phyloP scores from a whole-genome alignment of 2,329 filamentous ascomycete genomes.

The Penicillium sp. region DNA sequence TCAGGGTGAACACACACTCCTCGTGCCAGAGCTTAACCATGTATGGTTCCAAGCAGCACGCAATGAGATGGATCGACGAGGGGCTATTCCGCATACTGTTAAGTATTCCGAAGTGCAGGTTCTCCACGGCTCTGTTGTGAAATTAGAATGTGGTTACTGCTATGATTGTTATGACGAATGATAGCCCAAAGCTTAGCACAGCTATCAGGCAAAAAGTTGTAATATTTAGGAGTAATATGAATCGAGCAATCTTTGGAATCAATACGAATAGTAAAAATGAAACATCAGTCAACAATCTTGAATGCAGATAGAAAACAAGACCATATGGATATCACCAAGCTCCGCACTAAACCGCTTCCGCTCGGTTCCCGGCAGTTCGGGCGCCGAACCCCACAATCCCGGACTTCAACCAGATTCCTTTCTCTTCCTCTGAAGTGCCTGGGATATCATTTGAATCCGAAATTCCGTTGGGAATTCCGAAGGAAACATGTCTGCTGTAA shows the following conservation, averaged over 20 bases:
- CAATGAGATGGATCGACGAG: constrained; percentile 18
- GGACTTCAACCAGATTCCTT: neutral
- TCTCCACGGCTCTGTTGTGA: constrained; percentile 18
- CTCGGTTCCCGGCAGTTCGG: constrained; percentile 17
- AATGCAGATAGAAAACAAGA: neutral
- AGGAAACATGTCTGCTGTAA: constrained; percentile 2
- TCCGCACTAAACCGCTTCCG: neutral
- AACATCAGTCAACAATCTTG: neutral
- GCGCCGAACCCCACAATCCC: constrained; percentile 1
- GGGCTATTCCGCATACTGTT: constrained; percentile 19
- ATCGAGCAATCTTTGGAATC: too few species aligned
- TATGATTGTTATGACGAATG: constrained; percentile 13
- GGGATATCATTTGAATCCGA: neutral
- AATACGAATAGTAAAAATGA: neutral
- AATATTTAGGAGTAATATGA: neutral
- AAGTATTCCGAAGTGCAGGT: constrained; percentile 17
- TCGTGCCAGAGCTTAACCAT: constrained; percentile 12
- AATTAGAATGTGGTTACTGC: constrained; percentile 20
- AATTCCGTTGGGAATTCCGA: neutral
- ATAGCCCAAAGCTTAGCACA: neutral
- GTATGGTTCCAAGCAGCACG: constrained; percentile 26
- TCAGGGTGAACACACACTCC: neutral
- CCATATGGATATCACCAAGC: neutral
- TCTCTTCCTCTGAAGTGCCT: neutral
- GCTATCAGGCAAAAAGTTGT: neutral